These are phyloP conservation scores for Moesziomyces aphidis DNA, from an alignment of 1,284 basidiomycete genomes.

Conservation along the genomic window DNA sequence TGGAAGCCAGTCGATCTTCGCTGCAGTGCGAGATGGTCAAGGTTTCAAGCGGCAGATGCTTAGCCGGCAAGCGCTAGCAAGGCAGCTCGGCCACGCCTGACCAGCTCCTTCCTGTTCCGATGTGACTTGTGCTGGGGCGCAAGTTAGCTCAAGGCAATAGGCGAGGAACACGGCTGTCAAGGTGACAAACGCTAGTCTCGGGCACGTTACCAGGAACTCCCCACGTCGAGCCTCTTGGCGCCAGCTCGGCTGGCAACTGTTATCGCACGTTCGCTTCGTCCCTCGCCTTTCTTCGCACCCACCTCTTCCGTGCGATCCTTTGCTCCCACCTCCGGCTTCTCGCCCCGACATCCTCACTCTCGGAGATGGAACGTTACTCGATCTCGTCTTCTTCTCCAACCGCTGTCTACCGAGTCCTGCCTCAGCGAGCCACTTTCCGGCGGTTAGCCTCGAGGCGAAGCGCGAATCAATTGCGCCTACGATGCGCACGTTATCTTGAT, in stretches of 20 bases:
- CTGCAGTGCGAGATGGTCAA: too few species aligned
- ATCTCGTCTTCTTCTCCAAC: not conserved
- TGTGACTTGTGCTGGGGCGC: not conserved
- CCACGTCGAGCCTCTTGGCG: slow-evolving; percentile 26
- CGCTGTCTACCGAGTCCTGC: too few species aligned
- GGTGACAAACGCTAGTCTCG: not conserved
- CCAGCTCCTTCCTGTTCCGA: not conserved
- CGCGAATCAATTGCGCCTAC: too few species aligned
- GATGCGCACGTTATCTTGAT: not conserved
- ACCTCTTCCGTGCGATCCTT: slow-evolving; percentile 4
- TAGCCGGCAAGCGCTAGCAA: too few species aligned
- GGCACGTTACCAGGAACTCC: slow-evolving; percentile 4
- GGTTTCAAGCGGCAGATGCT: too few species aligned
- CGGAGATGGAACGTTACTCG: not conserved
- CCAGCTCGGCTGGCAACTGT: slow-evolving; percentile 25
- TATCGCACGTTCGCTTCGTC: slow-evolving; percentile 41
- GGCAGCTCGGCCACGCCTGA: too few species aligned
- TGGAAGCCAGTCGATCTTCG: too few species aligned
- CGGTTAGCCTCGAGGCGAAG: too few species aligned
- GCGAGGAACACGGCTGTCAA: not conserved
- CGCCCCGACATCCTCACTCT: not conserved
- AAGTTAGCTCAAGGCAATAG: not conserved
- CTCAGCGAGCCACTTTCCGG: too few species aligned
- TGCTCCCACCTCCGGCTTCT: not conserved
- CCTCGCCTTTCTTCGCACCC: slow-evolving; percentile 7